Evolutionary conservation across 345 rosid genomes (phyloP).

Genomic region (Theobroma cacao): DNA sequence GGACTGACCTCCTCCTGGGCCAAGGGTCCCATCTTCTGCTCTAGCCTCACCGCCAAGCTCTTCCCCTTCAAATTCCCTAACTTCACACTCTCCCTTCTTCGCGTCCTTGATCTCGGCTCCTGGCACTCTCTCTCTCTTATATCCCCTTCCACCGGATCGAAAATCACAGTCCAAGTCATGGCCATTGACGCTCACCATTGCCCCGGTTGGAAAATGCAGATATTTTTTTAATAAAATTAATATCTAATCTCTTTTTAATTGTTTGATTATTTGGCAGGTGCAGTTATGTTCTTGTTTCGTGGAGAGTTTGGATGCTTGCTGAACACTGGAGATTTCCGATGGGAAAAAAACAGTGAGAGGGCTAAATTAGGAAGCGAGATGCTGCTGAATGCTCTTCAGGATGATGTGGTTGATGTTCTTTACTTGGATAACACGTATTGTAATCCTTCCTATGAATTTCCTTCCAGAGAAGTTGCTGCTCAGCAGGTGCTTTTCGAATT

Average conservation of each 20-base stretch:
- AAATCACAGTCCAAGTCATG: slow-evolving; percentile 42
- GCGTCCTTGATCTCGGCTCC: slow-evolving; percentile 45
- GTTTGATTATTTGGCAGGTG: slow-evolving; percentile 34
- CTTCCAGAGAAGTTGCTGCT: slow-evolving; percentile 56
- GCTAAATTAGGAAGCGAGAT: slow-evolving; percentile 30
- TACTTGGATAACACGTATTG: slow-evolving; percentile 82
- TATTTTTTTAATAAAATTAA: background rate
- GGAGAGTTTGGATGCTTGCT: slow-evolving; percentile 71
- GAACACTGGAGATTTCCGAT: slow-evolving; percentile 73
- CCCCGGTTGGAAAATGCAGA: background rate
- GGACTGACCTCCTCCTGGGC: slow-evolving; percentile 65
- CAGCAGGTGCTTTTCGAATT: slow-evolving; percentile 38
- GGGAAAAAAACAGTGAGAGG: slow-evolving; percentile 45
- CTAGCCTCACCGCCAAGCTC: slow-evolving; percentile 66
- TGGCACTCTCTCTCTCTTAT: slow-evolving; percentile 56
- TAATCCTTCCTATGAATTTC: slow-evolving; percentile 60
- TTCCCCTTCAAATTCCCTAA: slow-evolving; percentile 64
- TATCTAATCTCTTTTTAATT: background rate
- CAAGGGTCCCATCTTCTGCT: slow-evolving; percentile 69
- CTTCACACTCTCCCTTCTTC: slow-evolving; percentile 63
- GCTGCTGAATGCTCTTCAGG: slow-evolving; percentile 45
- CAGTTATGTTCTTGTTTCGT: slow-evolving; percentile 75
- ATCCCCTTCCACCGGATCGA: slow-evolving; percentile 44
- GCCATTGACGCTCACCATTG: slow-evolving; percentile 73
- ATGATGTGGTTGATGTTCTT: slow-evolving; percentile 39